Conservation (phyloP, 257 asterid genomes). For the Jacaranda mimosifolia region DNA sequence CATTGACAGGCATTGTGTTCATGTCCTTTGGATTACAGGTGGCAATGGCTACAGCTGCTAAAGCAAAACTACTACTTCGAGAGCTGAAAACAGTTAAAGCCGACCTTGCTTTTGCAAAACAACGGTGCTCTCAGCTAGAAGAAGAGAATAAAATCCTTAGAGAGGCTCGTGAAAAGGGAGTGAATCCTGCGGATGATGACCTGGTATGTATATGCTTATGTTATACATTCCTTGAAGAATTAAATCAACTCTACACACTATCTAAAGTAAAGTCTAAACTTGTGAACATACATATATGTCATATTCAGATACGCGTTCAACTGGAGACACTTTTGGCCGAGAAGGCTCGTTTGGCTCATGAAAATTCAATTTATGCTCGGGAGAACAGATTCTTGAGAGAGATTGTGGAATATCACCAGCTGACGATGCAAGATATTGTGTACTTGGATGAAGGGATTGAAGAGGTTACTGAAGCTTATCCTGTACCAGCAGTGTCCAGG, state of each 20-base stretch:
- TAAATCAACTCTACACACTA: too few relatives aligned
- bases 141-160: conserved; percentile 86
- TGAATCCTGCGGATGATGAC: conserved; percentile 85
- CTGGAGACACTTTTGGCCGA: conserved; percentile 94
- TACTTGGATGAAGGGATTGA: conserved; percentile 86
- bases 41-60: conserved; percentile 98
- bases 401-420: conserved; percentile 92
- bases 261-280: too few relatives aligned
- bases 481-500: conserved; percentile 56
- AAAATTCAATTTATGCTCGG: conserved; percentile 82
- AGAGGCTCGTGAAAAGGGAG: conserved; percentile 81
- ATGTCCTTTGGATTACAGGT: conserved; percentile 57
- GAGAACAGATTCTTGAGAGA: conserved; percentile 95
- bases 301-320: conserved; percentile 72
- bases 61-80: conserved; percentile 82
- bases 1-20: neutral
- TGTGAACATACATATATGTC: too few relatives aligned
- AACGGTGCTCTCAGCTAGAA: conserved; percentile 86
- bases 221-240: too few relatives aligned
- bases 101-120: conserved; percentile 81
- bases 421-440: conserved; percentile 87
- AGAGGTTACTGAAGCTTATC: conserved; percentile 75
- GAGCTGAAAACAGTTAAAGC: conserved; percentile 92
- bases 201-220: conserved; percentile 54
- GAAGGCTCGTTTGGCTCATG: conserved; percentile 90